Percentiles rank a stretch among this genome's conserved stretches.
phyloP scores from a whole-genome alignment of 2,329 filamentous ascomycete genomes.

The Atkinsonella texensis region DNA sequence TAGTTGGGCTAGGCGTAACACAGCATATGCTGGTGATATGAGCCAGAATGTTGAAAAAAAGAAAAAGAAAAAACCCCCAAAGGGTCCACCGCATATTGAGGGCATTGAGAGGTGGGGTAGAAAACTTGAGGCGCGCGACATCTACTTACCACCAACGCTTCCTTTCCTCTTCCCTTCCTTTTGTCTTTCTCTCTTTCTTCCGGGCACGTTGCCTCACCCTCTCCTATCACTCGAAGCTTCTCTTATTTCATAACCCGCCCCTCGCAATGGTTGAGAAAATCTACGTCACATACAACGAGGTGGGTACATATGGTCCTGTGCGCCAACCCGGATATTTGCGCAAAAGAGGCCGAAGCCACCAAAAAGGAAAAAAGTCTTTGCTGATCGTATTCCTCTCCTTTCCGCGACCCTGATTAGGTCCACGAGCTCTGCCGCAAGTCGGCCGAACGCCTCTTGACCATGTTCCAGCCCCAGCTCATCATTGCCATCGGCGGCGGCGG shows the following conservation, averaged over 20 bases:
- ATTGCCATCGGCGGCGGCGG: slow-evolving; percentile 97
- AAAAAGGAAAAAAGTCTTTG: neutral
- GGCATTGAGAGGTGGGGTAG: neutral
- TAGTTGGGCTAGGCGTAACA: neutral
- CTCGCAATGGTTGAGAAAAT: slow-evolving; percentile 68
- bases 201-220: slow-evolving; percentile 9
- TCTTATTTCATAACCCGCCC: neutral
- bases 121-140: slow-evolving; percentile 1
- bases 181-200: slow-evolving; percentile 7
- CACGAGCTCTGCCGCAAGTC: slow-evolving; percentile 93
- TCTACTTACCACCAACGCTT: neutral
- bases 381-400: neutral
- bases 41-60: neutral
- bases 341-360: too few species aligned
- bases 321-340: neutral
- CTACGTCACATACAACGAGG: slow-evolving; percentile 88
- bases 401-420: slow-evolving; percentile 43
- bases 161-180: neutral
- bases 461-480: slow-evolving; percentile 89
- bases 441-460: slow-evolving; percentile 66
- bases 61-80: neutral
- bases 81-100: neutral
- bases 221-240: neutral
- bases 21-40: neutral
- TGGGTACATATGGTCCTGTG: slow-evolving; percentile 29